Evolutionary conservation across 164 flowering plant species (phyloP), one percentile per base, ranked within the genome.

Genomic region (Stephania yunnanensis): DNA sequence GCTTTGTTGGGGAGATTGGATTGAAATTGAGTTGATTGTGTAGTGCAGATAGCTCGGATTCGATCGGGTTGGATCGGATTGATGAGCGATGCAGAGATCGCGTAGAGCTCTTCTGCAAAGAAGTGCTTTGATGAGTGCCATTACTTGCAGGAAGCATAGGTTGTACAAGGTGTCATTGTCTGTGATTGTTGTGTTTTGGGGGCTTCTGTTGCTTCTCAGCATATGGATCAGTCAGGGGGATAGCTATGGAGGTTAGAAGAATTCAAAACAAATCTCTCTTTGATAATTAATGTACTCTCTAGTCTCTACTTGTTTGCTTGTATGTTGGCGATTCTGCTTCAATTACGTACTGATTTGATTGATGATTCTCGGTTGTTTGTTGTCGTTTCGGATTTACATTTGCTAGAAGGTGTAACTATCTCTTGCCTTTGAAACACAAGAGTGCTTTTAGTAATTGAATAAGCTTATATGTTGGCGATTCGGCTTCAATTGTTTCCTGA

Each of bases 81-180:
- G 89, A 90, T 92, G 95, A 78, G 87, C 86, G 68, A 95, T 95
- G 99, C 99, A 93, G 87, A 88, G 94, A 83, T 91, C 99, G 75
- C 89, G 90, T 63, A 89, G 81, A 88, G 91, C 93, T 89, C 89
- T 91, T 91, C 93, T 89, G 75, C 85, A 85, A 46, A 83, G 94
- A 81, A 87, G 92, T 86, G 97, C 89, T 84, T 81, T 85, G 74
- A 86, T 82, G 75, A 82, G 79, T 77, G 77, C 82, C 7, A 74
- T 69, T 66, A 77, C 75, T 46, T 89, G 90, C 19, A 82, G 86
- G 78, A 87, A 76, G 71, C 68, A 72, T 11, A 78, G 76, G n/a
- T 76, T 87, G 72, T 89, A 82, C 80, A 88, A 83, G 77, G 82
- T 88, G 68, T 92, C 97, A 73, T 70, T 91, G 75, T 89, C 98